Conservation (phyloP, 768 basidiomycete genomes). For the Russula olivacea region DNA sequence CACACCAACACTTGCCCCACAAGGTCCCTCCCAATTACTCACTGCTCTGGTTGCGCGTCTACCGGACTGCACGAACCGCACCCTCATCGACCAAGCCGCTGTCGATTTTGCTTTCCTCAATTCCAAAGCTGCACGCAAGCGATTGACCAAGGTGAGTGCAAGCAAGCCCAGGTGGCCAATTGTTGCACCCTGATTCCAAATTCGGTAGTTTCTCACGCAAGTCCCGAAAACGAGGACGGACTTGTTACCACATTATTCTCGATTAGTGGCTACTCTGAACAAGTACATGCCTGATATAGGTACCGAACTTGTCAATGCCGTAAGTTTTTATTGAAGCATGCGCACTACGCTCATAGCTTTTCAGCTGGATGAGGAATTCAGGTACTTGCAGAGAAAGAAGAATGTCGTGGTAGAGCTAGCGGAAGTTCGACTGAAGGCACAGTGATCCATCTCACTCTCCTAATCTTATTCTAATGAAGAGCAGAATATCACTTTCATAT, state of each 20-base stretch:
- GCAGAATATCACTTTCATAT: conserved; percentile 83
- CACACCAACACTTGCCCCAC: conserved; percentile 67
- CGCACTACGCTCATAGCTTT: conserved; percentile 2
- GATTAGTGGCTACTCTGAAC: conserved; percentile 82
- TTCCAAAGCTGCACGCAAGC: conserved; percentile 91
- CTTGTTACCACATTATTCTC: conserved; percentile 86
- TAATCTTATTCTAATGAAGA: neutral
- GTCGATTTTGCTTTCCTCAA: conserved; percentile 96
- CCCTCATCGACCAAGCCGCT: conserved; percentile 86
- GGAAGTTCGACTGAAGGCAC: conserved; percentile 78
- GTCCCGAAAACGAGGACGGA: conserved; percentile 86
- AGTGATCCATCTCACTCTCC: conserved; percentile 9
- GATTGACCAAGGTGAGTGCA: conserved; percentile 68
- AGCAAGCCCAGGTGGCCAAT: neutral
- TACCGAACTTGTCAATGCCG: conserved; percentile 69
- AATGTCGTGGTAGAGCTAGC: conserved; percentile 86
- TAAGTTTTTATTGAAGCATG: conserved; percentile 36
- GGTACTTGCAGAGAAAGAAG: conserved; percentile 91
- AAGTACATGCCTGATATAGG: conserved; percentile 94
- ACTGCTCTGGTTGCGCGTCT: conserved; percentile 85
- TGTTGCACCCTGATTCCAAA: neutral
- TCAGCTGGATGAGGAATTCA: conserved; percentile 94
- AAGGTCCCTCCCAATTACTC: conserved; percentile 90
- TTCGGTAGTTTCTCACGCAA: conserved; percentile 63
- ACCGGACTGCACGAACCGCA: conserved; percentile 89